Conservation (phyloP, 306 rosid genomes). For the Canavalia gladiata region DNA sequence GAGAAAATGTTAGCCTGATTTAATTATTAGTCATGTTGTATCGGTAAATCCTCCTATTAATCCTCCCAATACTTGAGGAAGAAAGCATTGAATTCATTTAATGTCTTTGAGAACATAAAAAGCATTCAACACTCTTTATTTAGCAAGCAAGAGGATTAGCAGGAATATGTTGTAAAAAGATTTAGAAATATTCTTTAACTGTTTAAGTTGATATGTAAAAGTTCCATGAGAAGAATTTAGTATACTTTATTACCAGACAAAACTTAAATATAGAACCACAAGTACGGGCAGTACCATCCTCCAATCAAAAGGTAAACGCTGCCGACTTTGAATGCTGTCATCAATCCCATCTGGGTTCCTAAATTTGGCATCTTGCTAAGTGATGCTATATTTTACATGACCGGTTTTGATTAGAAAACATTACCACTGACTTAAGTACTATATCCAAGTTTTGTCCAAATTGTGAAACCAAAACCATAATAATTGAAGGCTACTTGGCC, state of each 20-base stretch:
- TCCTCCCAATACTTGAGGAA: background rate
- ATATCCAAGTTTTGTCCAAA: background rate
- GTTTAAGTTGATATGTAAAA: conserved; percentile 28
- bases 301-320: conserved; percentile 3
- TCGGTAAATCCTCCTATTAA: background rate
- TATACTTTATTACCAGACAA: conserved; percentile 1
- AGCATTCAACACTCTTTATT: background rate
- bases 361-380: background rate
- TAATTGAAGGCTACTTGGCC: conserved; percentile 11
- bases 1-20: conserved; percentile 14
- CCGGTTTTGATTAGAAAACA: background rate
- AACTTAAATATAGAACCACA: background rate
- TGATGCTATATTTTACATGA: background rate
- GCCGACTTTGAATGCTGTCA: background rate
- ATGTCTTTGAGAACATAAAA: background rate
- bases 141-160: background rate
- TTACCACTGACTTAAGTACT: background rate
- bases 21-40: conserved; percentile 1
- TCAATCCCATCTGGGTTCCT: background rate
- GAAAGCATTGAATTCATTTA: background rate
- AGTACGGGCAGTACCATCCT: background rate
- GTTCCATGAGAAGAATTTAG: conserved; percentile 1
- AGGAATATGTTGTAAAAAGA: background rate
- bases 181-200: background rate
- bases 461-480: background rate